These are phyloP conservation scores for Cucumis melo DNA, from an alignment of 306 rosid species.

Conservation along the genomic window DNA sequence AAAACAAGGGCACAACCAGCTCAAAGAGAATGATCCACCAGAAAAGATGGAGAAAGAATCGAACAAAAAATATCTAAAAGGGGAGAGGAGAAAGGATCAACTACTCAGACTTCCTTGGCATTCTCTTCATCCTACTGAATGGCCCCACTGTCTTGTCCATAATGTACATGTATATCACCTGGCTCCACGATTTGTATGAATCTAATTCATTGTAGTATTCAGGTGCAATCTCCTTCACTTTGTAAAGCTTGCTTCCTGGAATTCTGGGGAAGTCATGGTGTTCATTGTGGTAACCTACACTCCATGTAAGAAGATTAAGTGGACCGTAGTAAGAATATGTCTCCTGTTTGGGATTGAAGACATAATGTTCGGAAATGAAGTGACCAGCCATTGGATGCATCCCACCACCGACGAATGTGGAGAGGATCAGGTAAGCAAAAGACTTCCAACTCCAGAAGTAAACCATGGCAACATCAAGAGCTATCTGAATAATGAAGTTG, in stretches of 20 bases:
- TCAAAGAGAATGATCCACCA: not conserved
- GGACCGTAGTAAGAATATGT: slow-evolving; percentile 93
- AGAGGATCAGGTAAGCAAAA: slow-evolving; percentile 58
- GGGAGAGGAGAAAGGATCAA: not conserved
- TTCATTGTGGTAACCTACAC: slow-evolving; percentile 82
- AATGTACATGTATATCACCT: slow-evolving; percentile 36
- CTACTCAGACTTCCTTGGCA: slow-evolving; percentile 44
- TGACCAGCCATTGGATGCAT: slow-evolving; percentile 99
- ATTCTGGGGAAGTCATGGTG: slow-evolving; percentile 94
- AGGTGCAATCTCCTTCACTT: slow-evolving; percentile 77
- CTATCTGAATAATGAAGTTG: slow-evolving; percentile 53
- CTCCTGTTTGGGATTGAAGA: slow-evolving; percentile 76
- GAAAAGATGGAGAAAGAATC: slow-evolving; percentile 2
- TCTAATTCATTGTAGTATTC: slow-evolving; percentile 53
- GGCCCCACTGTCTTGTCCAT: slow-evolving; percentile 82
- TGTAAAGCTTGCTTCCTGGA: slow-evolving; percentile 76
- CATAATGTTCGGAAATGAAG: slow-evolving; percentile 88
- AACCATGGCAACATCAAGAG: slow-evolving; percentile 52
- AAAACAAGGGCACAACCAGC: not conserved
- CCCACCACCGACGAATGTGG: slow-evolving; percentile 89
- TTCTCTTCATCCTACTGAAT: slow-evolving; percentile 83
- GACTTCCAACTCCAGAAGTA: slow-evolving; percentile 64
- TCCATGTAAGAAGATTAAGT: slow-evolving; percentile 73
- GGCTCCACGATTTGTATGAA: slow-evolving; percentile 29
- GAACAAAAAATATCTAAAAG: not conserved